Evolutionary conservation across 2,329 filamentous ascomycete species (phyloP).

Genomic region (Talaromyces sp.): DNA sequence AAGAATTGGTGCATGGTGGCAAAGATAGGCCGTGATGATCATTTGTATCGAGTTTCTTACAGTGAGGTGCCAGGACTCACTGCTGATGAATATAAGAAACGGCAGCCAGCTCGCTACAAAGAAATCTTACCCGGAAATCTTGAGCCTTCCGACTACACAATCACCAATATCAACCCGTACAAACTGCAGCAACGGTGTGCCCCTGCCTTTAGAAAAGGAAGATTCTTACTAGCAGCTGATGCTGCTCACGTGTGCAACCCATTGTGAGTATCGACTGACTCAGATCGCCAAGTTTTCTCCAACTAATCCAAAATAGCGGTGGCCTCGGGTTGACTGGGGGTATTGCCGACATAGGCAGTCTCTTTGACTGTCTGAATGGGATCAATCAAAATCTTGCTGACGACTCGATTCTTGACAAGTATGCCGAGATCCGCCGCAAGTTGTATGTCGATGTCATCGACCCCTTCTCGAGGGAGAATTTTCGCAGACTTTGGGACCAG

Average conservation of each 20-base stretch:
- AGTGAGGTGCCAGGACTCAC: conserved; percentile 50
- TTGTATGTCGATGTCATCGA: conserved; percentile 36
- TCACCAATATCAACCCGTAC: conserved; percentile 55
- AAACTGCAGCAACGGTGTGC: conserved; percentile 58
- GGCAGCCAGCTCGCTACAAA: conserved; percentile 43
- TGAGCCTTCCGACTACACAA: conserved; percentile 51
- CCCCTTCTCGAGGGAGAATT: conserved; percentile 38
- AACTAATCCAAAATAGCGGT: conserved; percentile 39
- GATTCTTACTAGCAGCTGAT: conserved; percentile 54
- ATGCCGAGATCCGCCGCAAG: conserved; percentile 33
- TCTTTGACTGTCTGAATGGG: conserved; percentile 53
- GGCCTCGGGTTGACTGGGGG: conserved; percentile 59
- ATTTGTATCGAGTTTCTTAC: conserved; percentile 59
- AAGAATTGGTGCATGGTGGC: conserved; percentile 60
- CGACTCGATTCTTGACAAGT: conserved; percentile 39
- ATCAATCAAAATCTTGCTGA: conserved; percentile 35
- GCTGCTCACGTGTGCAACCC: conserved; percentile 53
- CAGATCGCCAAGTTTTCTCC: background rate
- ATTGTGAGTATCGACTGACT: conserved; percentile 18
- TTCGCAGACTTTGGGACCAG: conserved; percentile 27
- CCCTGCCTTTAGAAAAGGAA: conserved; percentile 51
- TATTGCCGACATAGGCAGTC: conserved; percentile 57
- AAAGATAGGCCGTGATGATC: conserved; percentile 49
- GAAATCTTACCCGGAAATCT: conserved; percentile 51
- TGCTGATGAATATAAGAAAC: conserved; percentile 45